Evolutionary conservation across 768 basidiomycete species (phyloP), one percentile per base, ranked within the genome.

Genomic region (Suillus spraguei): DNA sequence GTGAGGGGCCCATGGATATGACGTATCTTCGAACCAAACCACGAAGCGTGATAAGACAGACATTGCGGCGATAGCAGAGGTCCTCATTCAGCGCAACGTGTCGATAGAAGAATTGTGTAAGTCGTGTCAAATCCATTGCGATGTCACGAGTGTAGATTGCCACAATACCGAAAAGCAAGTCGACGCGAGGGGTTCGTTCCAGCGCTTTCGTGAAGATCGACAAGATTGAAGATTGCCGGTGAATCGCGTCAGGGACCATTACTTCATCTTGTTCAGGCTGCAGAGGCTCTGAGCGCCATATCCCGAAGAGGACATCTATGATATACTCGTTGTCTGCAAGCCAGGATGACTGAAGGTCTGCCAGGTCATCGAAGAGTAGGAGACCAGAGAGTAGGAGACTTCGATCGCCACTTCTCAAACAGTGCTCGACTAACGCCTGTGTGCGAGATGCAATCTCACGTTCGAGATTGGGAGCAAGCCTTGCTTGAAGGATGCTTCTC

Each of bases 141-240:
- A 92, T 83, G 64, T 88, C 85, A 66, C 90, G 88, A 32, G 89
- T 87, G 77, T 89, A 98, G 54, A 95, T 78, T 11, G 87, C 86
- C 55, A 93, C 87, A 42, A 97, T 80, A 62, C 96, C 94, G 74
- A 97, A 97, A 11, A 99, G 78, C 8, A 99, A 79, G 69, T 97
- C 93, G 54, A 97, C 85, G 52, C 94, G 90, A 49, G 88, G 86
- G n/a, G 85, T 82, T 60, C 85, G 82, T 66, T 87, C 80, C 53
- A 94, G 79, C 0, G 86, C 85, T 60, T 85, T 84, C 66, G 87
- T 86, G 76, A 99, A 95, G 64, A 98, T 87, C 6, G 86, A 82
- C 46, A 94, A 76, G 68, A 95, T 82, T 55, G 93, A 75, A 6
- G 83, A 80, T 66, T 90, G 87, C 63, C 87, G 80, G 63, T 86